phyloP scores from a whole-genome alignment of 2,329 filamentous ascomycete species.

The Cadophora sp. region DNA sequence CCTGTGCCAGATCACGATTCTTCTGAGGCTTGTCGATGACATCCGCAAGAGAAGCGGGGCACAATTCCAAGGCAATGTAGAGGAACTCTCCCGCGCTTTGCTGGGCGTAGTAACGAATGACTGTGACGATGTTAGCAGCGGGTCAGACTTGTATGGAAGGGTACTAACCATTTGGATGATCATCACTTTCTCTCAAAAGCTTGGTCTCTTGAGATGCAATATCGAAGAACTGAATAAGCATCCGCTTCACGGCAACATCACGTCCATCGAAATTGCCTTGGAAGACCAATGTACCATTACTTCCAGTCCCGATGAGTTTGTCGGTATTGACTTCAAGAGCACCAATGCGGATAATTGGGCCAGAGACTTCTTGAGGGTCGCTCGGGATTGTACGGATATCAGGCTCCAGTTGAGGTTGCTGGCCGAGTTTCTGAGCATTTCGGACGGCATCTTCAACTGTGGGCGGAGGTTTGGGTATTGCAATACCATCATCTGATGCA shows the following conservation, averaged over 20 bases:
- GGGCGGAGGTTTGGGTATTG: constrained; percentile 36
- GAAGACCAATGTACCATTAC: constrained; percentile 96
- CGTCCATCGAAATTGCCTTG: constrained; percentile 93
- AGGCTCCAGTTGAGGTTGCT: constrained; percentile 60
- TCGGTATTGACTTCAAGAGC: constrained; percentile 70
- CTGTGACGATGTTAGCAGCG: constrained; percentile 50
- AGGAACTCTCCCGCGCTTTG: constrained; percentile 88
- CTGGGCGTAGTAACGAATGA: constrained; percentile 95
- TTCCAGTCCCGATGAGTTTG: constrained; percentile 76
- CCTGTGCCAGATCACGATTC: constrained; percentile 72
- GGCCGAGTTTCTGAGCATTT: constrained; percentile 63
- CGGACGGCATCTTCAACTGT: constrained; percentile 66
- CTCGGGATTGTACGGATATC: constrained; percentile 65
- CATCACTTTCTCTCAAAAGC: constrained; percentile 88
- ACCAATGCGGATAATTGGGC: constrained; percentile 65
- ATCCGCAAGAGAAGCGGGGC: constrained; percentile 91
- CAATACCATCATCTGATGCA: constrained; percentile 21
- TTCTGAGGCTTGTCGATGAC: constrained; percentile 78
- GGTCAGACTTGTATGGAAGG: not conserved
- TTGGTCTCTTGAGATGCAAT: constrained; percentile 94
- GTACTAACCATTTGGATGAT: constrained; percentile 79
- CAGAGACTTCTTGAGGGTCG: constrained; percentile 65
- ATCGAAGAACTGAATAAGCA: constrained; percentile 95
- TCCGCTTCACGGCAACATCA: constrained; percentile 93
- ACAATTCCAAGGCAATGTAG: constrained; percentile 95